These are phyloP conservation scores for Lactifluus rugatus DNA, from an alignment of 768 basidiomycete genomes.

Conservation along the genomic window DNA sequence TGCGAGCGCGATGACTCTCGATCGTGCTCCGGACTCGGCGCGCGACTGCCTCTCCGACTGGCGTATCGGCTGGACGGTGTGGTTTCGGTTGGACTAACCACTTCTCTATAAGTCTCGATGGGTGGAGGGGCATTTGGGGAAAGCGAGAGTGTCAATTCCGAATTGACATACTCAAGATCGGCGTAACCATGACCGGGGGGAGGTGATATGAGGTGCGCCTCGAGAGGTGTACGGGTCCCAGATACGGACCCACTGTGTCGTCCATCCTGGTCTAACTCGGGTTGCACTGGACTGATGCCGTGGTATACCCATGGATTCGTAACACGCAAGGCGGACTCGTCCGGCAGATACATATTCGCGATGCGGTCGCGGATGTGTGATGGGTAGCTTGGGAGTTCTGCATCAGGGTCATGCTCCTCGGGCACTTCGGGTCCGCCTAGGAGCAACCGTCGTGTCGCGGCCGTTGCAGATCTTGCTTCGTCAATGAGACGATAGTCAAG, in stretches of 20 bases:
- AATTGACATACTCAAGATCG: constrained; percentile 73
- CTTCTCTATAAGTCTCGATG: constrained; percentile 20
- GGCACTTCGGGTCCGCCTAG: constrained; percentile 31
- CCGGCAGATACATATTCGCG: constrained; percentile 63
- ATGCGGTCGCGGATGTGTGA: constrained; percentile 88
- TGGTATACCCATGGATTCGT: constrained; percentile 50
- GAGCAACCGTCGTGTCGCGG: constrained; percentile 67
- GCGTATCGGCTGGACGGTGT: constrained; percentile 24
- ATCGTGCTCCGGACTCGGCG: constrained; percentile 38
- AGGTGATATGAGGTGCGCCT: constrained; percentile 24
- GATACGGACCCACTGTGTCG: constrained; percentile 13
- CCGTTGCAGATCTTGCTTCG: constrained; percentile 65
- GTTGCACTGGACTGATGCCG: constrained; percentile 33
- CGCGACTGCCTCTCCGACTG: constrained; percentile 31
- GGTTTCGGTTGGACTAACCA: constrained; percentile 14
- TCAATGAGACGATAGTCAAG: constrained; percentile 63
- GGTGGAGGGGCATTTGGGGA: constrained; percentile 31
- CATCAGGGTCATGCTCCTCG: constrained; percentile 46
- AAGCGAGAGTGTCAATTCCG: constrained; percentile 67
- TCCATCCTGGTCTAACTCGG: constrained; percentile 15
- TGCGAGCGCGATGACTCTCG: constrained; percentile 26
- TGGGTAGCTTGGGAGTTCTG: constrained; percentile 80
- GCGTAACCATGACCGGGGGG: constrained; percentile 28
- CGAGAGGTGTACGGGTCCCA: constrained; percentile 18
- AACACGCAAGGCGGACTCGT: constrained; percentile 51